A percentile compares a stretch with the other conserved stretches of the same genome.
phyloP scores from a whole-genome alignment of 768 basidiomycete species.

The Galerina sulciceps region DNA sequence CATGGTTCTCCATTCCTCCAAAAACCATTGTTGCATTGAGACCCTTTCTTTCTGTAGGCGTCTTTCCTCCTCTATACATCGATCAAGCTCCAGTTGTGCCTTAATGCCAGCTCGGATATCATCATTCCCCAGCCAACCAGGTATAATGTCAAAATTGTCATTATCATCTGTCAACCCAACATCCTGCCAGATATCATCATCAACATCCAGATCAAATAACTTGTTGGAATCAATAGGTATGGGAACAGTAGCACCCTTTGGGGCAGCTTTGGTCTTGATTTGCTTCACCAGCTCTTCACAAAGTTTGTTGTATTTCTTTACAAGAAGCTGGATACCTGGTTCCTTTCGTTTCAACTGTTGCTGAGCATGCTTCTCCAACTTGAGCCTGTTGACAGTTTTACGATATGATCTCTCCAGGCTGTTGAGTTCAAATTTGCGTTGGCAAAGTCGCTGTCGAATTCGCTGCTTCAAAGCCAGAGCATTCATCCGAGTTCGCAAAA shows the following conservation, averaged over 20 bases:
- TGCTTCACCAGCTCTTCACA: slow-evolving; percentile 23
- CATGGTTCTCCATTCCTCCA: neutral
- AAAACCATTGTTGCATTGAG: neutral
- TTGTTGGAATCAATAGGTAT: slow-evolving; percentile 19
- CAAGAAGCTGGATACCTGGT: slow-evolving; percentile 27
- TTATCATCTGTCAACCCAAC: slow-evolving; percentile 29
- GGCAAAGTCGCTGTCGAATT: slow-evolving; percentile 19
- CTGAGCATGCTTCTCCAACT: slow-evolving; percentile 30
- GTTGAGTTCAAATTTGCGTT: slow-evolving; percentile 33
- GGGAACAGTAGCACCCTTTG: slow-evolving; percentile 24
- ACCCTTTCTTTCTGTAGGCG: neutral
- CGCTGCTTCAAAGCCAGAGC: slow-evolving; percentile 26
- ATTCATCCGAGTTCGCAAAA: slow-evolving; percentile 22
- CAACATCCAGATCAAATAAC: slow-evolving; percentile 37
- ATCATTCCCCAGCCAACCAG: slow-evolving; percentile 32
- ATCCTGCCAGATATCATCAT: slow-evolving; percentile 41
- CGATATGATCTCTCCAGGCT: slow-evolving; percentile 20
- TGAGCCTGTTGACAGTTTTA: slow-evolving; percentile 24
- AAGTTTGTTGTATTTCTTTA: slow-evolving; percentile 1
- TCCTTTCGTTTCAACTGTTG: slow-evolving; percentile 27
- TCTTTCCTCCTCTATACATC: slow-evolving; percentile 29
- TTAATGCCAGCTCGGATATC: slow-evolving; percentile 30
- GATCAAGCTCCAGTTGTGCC: slow-evolving; percentile 28
- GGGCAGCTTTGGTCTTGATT: slow-evolving; percentile 23
- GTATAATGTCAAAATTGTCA: neutral